Percentiles rank a stretch among this genome's conserved stretches.
phyloP scores from a whole-genome alignment of 2,329 filamentous ascomycete genomes.

The Ciborinia camelliae region DNA sequence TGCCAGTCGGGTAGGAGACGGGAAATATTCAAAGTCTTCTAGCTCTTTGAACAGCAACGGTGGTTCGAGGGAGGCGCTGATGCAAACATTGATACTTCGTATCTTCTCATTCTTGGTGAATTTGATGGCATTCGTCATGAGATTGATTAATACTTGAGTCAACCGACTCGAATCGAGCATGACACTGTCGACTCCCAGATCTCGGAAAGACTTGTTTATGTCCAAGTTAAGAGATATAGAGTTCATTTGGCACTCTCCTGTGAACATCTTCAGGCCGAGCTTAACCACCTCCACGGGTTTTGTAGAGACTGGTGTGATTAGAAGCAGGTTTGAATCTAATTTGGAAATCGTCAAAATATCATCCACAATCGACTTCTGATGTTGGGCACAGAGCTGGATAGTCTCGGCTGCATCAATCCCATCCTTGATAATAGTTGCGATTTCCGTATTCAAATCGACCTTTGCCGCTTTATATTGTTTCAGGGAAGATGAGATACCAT shows the following conservation, averaged over 20 bases:
- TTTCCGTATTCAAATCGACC: constrained; percentile 37
- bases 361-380: constrained; percentile 70
- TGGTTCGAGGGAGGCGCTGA: constrained; percentile 23
- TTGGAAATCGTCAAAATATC: constrained; percentile 62
- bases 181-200: constrained; percentile 61
- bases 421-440: constrained; percentile 49
- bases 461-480: constrained; percentile 35
- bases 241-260: constrained; percentile 67
- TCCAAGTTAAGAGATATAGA: constrained; percentile 64
- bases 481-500: constrained; percentile 55
- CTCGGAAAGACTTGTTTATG: constrained; percentile 58
- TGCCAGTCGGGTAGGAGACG: constrained; percentile 31
- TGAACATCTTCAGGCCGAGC: constrained; percentile 72
- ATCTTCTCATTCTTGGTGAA: constrained; percentile 65
- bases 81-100: constrained; percentile 50
- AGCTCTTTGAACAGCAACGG: constrained; percentile 43
- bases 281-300: constrained; percentile 65
- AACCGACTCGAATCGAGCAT: constrained; percentile 69
- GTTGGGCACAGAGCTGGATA: constrained; percentile 66
- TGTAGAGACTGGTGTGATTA: constrained; percentile 66
- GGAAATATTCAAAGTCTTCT: constrained; percentile 24
- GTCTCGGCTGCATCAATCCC: constrained; percentile 75
- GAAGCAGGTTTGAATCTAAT: constrained; percentile 66
- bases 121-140: constrained; percentile 78
- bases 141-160: constrained; percentile 75